Base-by-base conservation (phyloP, 1,284 basidiomycete species). In the Golubevia sp. region DNA sequence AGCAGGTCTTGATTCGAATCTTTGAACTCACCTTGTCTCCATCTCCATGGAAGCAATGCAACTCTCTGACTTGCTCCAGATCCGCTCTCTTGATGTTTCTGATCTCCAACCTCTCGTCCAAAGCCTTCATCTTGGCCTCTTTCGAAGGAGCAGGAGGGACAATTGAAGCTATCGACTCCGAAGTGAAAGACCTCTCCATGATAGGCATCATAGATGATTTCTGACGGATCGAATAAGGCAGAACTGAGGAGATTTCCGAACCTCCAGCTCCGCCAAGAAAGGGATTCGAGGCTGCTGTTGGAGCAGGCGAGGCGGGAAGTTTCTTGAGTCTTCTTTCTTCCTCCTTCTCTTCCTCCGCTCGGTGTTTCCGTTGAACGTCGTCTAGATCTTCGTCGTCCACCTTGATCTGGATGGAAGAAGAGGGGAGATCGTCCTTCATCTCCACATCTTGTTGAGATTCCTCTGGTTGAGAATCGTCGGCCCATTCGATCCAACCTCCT, bases 1-100 rank as follows among this genome's bases (percentile, higher is more conserved):
- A n/a, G n/a, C n/a, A n/a, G n/a, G n/a, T n/a, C n/a, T n/a, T n/a
- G n/a, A n/a, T n/a, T n/a, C n/a, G n/a, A n/a, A n/a, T n/a, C 11
- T 60, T 60, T 24, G 20, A 58, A 72, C 75, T 77, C 67, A 77
- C 74, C 67, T 66, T 73, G 59, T 78, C 74, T 26, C 61, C 64
- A 58, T 79, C 76, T 60, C 76, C 76, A 59, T 77, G 73, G 34
- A 70, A 71, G 62, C 71, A 73, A 56, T 79, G 76, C 18, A 79
- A 59, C 18, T 79, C 75, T 51, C 75, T 66, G n/a, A 79, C 73
- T 56, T 79, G 76, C 58, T 77, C 76, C 49, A 79, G 59, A 30
- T 79, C 76, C 59, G 69, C 61, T 20, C 76, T 59, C 25, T 71
- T 64, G 20, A 77, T 62, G 24, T 62, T 30, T 1, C 76, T 71